Conservation (phyloP, 2,329 filamentous ascomycete species). For the Tolypocladium nubicola region DNA sequence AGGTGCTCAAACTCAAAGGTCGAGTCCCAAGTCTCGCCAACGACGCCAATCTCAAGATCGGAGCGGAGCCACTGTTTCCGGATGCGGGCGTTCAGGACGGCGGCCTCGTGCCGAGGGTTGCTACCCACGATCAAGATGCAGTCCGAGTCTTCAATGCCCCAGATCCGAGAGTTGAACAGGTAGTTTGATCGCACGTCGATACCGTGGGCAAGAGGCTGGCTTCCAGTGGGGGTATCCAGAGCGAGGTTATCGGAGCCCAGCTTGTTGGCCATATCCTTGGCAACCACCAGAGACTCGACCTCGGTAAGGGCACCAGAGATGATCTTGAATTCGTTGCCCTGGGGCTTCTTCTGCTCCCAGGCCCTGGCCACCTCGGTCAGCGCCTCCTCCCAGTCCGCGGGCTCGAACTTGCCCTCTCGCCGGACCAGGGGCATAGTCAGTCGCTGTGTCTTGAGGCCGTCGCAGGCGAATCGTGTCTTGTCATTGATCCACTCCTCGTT, state of each 20-base stretch:
- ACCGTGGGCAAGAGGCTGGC: conserved; percentile 78
- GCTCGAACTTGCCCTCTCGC: conserved; percentile 81
- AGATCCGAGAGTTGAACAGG: conserved; percentile 91
- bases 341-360: conserved; percentile 67
- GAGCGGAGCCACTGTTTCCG: conserved; percentile 96
- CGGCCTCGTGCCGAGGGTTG: conserved; percentile 91
- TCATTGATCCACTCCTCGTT: conserved; percentile 99
- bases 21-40: conserved; percentile 84
- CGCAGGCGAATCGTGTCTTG: conserved; percentile 92
- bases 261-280: conserved; percentile 95
- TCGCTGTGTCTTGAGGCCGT: conserved; percentile 92
- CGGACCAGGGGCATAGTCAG: conserved; percentile 87
- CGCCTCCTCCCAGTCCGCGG: conserved; percentile 91
- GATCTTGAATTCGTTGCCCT: conserved; percentile 91
- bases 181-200: conserved; percentile 91
- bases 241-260: conserved; percentile 93
- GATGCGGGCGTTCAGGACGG: conserved; percentile 90
- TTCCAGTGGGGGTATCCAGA: conserved; percentile 79
- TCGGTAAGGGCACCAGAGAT: conserved; percentile 87
- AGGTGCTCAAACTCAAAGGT: conserved; percentile 95
- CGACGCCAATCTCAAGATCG: conserved; percentile 82
- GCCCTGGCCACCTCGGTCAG: conserved; percentile 77
- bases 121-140: conserved; percentile 85
- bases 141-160: conserved; percentile 89
- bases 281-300: conserved; percentile 85